Conservation (phyloP, 2,329 filamentous ascomycete species). For the Penicillium janthinellum region DNA sequence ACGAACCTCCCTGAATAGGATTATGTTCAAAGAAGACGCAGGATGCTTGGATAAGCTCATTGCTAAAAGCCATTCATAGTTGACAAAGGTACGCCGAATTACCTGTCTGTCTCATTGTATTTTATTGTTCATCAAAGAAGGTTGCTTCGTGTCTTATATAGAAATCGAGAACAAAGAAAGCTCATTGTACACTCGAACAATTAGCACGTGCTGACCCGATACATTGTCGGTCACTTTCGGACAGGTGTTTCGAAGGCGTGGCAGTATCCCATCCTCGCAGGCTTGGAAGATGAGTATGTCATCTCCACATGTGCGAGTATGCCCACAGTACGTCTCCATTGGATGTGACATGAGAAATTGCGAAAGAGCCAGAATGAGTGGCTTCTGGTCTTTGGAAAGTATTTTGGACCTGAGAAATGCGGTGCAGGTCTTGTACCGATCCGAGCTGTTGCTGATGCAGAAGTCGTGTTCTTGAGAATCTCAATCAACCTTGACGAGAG, state of each 20-base stretch:
- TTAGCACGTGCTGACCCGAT: constrained; percentile 67
- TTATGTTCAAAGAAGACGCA: not conserved
- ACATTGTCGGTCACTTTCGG: constrained; percentile 93
- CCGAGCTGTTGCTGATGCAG: not conserved
- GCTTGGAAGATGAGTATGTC: constrained; percentile 98
- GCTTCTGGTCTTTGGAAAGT: not conserved
- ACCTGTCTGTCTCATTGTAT: not conserved
- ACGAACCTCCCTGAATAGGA: not conserved
- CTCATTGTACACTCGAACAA: not conserved
- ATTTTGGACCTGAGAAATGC: not conserved
- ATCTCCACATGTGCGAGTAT: constrained; percentile 89
- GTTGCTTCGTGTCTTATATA: not conserved
- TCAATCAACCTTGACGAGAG: not conserved
- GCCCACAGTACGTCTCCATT: constrained; percentile 97
- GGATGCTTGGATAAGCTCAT: not conserved
- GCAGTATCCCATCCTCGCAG: constrained; percentile 83
- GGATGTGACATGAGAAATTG: constrained; percentile 15
- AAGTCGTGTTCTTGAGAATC: too few relatives aligned
- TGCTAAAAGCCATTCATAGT: not conserved
- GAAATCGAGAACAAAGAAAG: not conserved
- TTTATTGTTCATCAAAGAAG: not conserved
- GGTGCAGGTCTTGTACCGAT: not conserved
- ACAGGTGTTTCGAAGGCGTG: constrained; percentile 86
- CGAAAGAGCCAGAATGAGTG: not conserved
- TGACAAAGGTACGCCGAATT: not conserved